Conservation (phyloP, 768 basidiomycete species). For the Tylopilus intermedius region DNA sequence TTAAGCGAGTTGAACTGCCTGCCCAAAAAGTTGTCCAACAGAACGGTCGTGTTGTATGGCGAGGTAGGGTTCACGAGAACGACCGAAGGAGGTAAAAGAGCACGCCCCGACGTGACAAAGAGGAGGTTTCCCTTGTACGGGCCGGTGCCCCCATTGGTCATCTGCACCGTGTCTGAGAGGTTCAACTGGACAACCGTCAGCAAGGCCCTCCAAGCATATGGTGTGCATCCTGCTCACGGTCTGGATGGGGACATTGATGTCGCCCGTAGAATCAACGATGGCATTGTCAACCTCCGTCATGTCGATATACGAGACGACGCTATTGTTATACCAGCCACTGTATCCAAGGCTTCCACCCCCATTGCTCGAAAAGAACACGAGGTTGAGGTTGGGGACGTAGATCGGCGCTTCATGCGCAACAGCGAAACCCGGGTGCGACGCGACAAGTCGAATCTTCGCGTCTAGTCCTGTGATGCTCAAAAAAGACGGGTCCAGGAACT, state of each 20-base stretch:
- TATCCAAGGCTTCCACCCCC: constrained; percentile 62
- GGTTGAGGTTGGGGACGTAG: constrained; percentile 56
- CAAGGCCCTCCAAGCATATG: too few species aligned
- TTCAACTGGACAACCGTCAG: constrained; percentile 40
- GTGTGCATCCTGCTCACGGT: constrained; percentile 22
- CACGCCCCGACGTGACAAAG: constrained; percentile 63
- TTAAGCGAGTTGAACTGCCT: constrained; percentile 82
- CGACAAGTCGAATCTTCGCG: constrained; percentile 58
- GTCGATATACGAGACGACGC: constrained; percentile 56
- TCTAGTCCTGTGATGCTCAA: constrained; percentile 51
- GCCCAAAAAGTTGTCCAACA: constrained; percentile 77
- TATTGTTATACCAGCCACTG: constrained; percentile 62
- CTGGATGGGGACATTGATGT: constrained; percentile 49
- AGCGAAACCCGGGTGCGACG: constrained; percentile 58
- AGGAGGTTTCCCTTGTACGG: constrained; percentile 55
- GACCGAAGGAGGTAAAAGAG: constrained; percentile 55
- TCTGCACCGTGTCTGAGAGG: constrained; percentile 55
- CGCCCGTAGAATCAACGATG: constrained; percentile 30
- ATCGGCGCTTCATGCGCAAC: constrained; percentile 80
- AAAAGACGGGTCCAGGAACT: constrained; percentile 51
- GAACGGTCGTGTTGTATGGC: constrained; percentile 62
- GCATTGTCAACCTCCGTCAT: constrained; percentile 51
- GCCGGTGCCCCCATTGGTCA: constrained; percentile 68
- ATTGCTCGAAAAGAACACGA: constrained; percentile 70
- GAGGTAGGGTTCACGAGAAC: constrained; percentile 58